Conservation (phyloP, 305 asterid genomes). For the Fraxinus latifolia region DNA sequence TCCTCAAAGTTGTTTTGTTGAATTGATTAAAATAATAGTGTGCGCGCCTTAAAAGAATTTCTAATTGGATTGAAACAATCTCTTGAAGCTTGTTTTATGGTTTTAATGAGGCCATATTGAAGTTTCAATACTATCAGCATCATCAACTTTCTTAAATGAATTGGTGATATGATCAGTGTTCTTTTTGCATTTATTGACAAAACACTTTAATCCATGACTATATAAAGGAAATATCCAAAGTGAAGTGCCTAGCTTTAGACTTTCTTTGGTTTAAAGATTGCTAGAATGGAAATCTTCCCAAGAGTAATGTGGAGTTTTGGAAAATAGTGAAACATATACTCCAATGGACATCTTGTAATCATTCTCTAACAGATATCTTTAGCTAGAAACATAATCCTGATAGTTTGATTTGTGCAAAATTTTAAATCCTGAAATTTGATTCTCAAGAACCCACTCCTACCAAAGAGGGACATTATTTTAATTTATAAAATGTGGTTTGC, state of each 20-base stretch:
- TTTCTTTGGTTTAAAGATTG: not conserved
- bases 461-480: not conserved
- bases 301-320: not conserved
- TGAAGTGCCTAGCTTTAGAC: not conserved
- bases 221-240: slow-evolving; percentile 1
- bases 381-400: not conserved
- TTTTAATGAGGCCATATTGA: not conserved
- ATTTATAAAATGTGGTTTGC: not conserved
- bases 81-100: not conserved
- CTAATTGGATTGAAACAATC: not conserved
- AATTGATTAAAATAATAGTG: not conserved
- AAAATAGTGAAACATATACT: not conserved
- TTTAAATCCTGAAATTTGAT: slow-evolving; percentile 1
- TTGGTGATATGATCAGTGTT: not conserved
- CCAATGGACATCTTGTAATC: not conserved
- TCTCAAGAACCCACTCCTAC: not conserved
- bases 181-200: not conserved
- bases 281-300: not conserved
- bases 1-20: not conserved
- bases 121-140: not conserved
- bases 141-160: slow-evolving; percentile 1
- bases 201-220: not conserved
- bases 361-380: not conserved
- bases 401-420: not conserved
- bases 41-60: not conserved